Base-by-base conservation (phyloP, 345 rosid genomes). In the Melaleuca alternifolia region DNA sequence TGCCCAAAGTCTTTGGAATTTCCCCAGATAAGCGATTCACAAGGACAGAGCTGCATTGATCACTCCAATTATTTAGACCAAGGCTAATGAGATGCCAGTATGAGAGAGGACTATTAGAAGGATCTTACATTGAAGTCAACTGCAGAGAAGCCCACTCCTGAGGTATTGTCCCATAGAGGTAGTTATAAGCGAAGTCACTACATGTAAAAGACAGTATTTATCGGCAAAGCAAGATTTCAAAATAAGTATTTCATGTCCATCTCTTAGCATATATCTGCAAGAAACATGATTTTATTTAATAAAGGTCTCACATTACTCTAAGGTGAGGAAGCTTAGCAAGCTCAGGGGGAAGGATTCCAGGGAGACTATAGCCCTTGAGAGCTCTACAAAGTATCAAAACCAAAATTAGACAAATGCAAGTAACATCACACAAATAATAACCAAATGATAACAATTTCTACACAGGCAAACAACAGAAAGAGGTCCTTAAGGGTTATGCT, bases 311-410 rank as follows among this genome's bases (percentile, higher is more conserved):
- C 98, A 95, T 90, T 21, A 16, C 16, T 87, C 89, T 85, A 83
- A 96, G 92, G 86, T 89, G 89, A n/a, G 89, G 91, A 90, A 96
- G 98, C 90, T 86, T 86, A 11, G 91, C 89, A 50, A 95, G 87
- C 85, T 94, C 92, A 83, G 93, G 90, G 54, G 98, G 97, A 56
- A 95, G 96, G 75, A 86, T 88, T 83, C 99, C 99, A 1, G 95
- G 91, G 85, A 96, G 99, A 86, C 87, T 95, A 79, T 84, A 89
- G 57, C 84, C 86, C 91, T 92, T 92, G 54, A 96, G 88, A 75
- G 24, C 37, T 59, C 96, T 94, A 86, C 83, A 88, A 33, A 81
- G 50, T 85, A 79, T 53, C 50, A 62, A 59, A 62, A 84, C 50
- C 0, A 54, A 51, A 76, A 54, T 46, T 52, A 33, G 61, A 71